Evolutionary conservation across 2,329 filamentous ascomycete species (phyloP), one percentile per base, ranked within the genome.

Genomic region (Clonostachys rosea): DNA sequence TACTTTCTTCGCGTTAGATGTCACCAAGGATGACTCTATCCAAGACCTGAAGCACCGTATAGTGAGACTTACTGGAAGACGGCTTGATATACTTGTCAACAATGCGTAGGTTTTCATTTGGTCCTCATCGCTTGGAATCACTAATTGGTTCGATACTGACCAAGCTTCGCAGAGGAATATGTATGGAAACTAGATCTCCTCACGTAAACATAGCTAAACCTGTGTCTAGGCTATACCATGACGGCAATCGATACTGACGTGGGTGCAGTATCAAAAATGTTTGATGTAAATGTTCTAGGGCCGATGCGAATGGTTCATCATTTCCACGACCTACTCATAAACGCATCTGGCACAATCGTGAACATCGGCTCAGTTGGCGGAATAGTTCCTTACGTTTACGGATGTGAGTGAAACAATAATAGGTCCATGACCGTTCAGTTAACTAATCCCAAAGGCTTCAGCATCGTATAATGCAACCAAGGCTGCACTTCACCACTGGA

Each of bases 61-160:
- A 12, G 54, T 63, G 11, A 57, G 67, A 12, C 60, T 81, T 42
- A 80, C 75, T 3, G 69, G 69, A 9, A 78, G 78, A 13, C 73
- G 64, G 42, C 71, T 83, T 6, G 78, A 83, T 52, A 71, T 82
- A 42, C 74, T 83, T 16, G 70, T 83, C 43, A 83, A 82, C 62
- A 83, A 83, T 50, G 78, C 79, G 75, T 80, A 52, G 50, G 70
- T 52, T 34, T 30, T 30, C 24, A 30, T 10, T 10, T 4, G 10
- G 3, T 24, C 24, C 24, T 30, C 24, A 39, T 24, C 33, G 46
- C 43, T 36, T 16, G 5, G 8, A 42, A 9, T 30, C 41, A 1
- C 5, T 17, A 44, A 34, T 13, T 16, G 9, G 16, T 43, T 18
- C 20, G 13, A 20, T 18, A 10, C 6, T 12, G n/a, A 18, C 24